Base-by-base conservation (phyloP, 2,329 filamentous ascomycete genomes). In the Pleomassaria siparia region DNA sequence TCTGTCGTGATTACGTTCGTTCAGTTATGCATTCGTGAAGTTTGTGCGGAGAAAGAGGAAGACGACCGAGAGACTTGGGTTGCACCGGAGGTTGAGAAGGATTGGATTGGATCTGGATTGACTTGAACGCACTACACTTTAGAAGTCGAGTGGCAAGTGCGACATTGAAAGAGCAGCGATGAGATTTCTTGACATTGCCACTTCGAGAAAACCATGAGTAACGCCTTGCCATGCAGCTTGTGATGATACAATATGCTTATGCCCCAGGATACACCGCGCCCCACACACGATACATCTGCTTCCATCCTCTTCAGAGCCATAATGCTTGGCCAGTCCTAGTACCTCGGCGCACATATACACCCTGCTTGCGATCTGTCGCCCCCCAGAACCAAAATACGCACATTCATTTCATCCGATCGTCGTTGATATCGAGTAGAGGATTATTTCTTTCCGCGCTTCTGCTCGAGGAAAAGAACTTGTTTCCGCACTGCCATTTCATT, bases 381-480 rank as follows among this genome's bases (percentile, higher is more conserved):
- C 20, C 35, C 24, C 11, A 21, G n/a, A 7, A 6, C 35, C n/a
- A 24, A 37, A 13, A 18, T 20, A 21, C 20, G 32, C 13, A 22
- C 4, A 12, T 24, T 22, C 12, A 11, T 10, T 37, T 24, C 20
- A 20, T 37, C n/a, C 35, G 35, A 21, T 9, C 11, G 10, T 22
- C 20, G n/a, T 25, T 12, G 29, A 8, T 30, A 21, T 22, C 11
- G 20, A 13, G 13, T 35, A 13, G n/a, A 8, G 9, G 22, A 16
- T 39, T 63, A 64, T 57, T 74, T 81, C 74, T 81, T 85, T 70
- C 86, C 87, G 69, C 90, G 87, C 71, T 95, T 96, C 68, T 89
- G 85, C 72, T 99, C 94, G 47, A 97, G 82, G 74, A 99, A 99
- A 24, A 99, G 80, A 25, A 99, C 94, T 76, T 96, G 88, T 78